Conservation (phyloP, 2,329 filamentous ascomycete genomes). For the Colletotrichum tanaceti region DNA sequence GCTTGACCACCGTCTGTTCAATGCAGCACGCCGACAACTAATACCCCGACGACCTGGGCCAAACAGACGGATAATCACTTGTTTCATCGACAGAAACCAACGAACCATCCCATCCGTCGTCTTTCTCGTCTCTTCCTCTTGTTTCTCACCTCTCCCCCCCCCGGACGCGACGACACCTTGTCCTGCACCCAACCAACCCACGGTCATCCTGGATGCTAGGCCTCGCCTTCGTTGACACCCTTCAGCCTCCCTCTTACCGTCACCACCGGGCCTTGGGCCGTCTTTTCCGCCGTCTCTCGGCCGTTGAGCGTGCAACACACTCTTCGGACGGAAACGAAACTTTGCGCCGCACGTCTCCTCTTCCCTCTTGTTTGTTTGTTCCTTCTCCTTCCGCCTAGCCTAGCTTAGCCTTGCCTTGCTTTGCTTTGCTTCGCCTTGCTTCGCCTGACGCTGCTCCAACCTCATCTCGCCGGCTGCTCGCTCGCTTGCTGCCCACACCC, state of each 20-base stretch:
- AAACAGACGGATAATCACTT: too few relatives aligned
- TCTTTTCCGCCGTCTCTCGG: constrained; percentile 26
- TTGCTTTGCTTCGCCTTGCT: constrained; percentile 3
- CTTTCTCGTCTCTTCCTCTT: constrained; percentile 13
- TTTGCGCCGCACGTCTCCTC: constrained; percentile 38
- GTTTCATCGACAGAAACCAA: too few relatives aligned
- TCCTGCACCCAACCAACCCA: neutral
- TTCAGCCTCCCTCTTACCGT: constrained; percentile 9
- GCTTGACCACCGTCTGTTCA: too few relatives aligned
- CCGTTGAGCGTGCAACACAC: constrained; percentile 16
- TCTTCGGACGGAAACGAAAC: constrained; percentile 40
- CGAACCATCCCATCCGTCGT: neutral
- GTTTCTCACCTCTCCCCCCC: neutral
- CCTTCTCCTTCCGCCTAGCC: neutral
- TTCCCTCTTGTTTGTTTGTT: constrained; percentile 10
- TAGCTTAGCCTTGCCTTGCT: neutral
- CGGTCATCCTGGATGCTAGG: constrained; percentile 40
- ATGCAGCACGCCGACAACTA: too few relatives aligned
- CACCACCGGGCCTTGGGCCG: constrained; percentile 33
- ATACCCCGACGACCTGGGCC: too few relatives aligned
- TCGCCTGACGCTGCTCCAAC: constrained; percentile 10
- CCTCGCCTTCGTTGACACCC: constrained; percentile 31
- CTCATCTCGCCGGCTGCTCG: constrained; percentile 16
- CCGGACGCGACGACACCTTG: neutral
- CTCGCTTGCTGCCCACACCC: constrained; percentile 7